phyloP scores from a whole-genome alignment of 768 basidiomycete species.

The Goffeauzyma gilvescens region DNA sequence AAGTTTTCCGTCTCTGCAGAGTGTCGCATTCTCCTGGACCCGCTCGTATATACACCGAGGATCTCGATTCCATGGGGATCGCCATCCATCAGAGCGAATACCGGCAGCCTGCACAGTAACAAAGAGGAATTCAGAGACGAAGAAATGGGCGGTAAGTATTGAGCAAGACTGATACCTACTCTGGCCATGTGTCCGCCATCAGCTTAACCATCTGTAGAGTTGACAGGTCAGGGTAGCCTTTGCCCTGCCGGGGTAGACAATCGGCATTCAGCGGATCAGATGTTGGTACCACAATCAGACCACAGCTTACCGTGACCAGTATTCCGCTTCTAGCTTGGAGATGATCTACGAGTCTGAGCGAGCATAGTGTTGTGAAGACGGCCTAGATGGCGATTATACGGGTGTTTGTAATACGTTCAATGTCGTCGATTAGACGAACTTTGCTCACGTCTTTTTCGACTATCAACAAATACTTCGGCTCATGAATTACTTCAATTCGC shows the following conservation, averaged over 20 bases:
- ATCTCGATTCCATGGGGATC: constrained; percentile 90
- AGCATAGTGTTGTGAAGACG: constrained; percentile 73
- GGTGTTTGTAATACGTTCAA: too few species aligned
- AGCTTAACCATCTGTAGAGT: constrained; percentile 66
- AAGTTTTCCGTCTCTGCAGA: constrained; percentile 44
- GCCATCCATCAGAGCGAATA: constrained; percentile 65
- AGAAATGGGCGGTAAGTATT: neutral
- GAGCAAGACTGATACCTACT: constrained; percentile 34
- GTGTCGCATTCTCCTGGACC: constrained; percentile 51
- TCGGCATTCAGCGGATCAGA: neutral
- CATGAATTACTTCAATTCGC: constrained; percentile 40
- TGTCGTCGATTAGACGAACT: neutral
- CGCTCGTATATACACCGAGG: constrained; percentile 65
- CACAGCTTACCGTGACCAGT: constrained; percentile 13
- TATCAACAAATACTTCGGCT: constrained; percentile 58
- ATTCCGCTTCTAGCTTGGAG: constrained; percentile 8
- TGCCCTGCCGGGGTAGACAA: constrained; percentile 43
- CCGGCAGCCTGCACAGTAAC: constrained; percentile 44
- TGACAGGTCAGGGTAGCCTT: constrained; percentile 88
- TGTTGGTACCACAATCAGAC: neutral
- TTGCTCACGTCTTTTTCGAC: constrained; percentile 74
- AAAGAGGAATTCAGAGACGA: too few species aligned
- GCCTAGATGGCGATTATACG: constrained; percentile 43
- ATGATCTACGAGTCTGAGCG: constrained; percentile 21
- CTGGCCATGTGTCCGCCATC: constrained; percentile 46